phyloP scores from a whole-genome alignment of 352 stramenopile genomes.

The Saprolegnia parasitica region DNA sequence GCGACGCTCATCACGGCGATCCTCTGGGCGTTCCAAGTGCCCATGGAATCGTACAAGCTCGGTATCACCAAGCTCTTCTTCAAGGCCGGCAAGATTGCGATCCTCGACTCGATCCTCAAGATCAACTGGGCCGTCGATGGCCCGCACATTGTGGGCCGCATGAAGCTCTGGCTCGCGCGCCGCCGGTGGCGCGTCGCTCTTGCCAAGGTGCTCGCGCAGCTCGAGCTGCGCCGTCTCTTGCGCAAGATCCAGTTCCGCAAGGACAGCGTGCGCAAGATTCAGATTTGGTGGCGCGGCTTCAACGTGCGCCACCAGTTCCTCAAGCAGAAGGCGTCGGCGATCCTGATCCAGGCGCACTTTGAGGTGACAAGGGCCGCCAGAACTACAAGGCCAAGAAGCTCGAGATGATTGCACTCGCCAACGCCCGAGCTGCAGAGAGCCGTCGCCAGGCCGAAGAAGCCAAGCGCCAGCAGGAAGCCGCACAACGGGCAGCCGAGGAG shows the following conservation, averaged over 20 bases:
- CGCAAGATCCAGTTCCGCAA: constrained; percentile 61
- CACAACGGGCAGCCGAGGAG: constrained; percentile 48
- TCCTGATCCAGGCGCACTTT: constrained; percentile 77
- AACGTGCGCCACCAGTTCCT: constrained; percentile 72
- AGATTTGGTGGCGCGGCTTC: constrained; percentile 80
- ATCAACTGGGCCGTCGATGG: constrained; percentile 62
- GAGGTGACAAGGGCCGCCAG: constrained; percentile 61
- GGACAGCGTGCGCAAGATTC: constrained; percentile 59
- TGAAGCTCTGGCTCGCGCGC: constrained; percentile 66
- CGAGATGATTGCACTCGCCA: constrained; percentile 73
- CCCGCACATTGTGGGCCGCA: constrained; percentile 51
- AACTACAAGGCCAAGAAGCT: constrained; percentile 83
- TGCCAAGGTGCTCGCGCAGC: constrained; percentile 63
- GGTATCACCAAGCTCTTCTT: constrained; percentile 76
- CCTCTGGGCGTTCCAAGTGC: constrained; percentile 80
- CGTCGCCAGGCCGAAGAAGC: constrained; percentile 73
- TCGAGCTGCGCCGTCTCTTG: constrained; percentile 44
- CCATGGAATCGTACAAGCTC: constrained; percentile 73
- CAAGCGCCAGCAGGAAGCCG: constrained; percentile 76
- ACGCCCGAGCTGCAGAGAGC: constrained; percentile 63
- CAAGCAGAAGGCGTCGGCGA: constrained; percentile 64
- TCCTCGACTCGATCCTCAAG: constrained; percentile 74
- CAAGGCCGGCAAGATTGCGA: constrained; percentile 64
- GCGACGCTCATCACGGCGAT: constrained; percentile 71
- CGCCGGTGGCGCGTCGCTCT: constrained; percentile 65